Conservation (phyloP, 2,329 filamentous ascomycete genomes). For the Aspergillus luchuensis region DNA sequence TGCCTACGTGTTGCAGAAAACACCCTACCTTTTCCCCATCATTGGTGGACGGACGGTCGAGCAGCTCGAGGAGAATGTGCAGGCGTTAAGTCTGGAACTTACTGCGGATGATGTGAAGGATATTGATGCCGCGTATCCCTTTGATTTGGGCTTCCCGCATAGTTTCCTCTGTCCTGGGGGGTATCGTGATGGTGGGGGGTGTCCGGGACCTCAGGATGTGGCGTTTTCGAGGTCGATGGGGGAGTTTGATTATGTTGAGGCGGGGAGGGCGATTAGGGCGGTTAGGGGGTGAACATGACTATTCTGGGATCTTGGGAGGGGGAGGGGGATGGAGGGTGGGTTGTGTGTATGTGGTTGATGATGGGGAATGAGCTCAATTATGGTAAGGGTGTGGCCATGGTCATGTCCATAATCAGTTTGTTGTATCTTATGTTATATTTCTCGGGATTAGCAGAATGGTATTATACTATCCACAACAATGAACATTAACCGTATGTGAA, state of each 20-base stretch:
- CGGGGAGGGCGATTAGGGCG: background rate
- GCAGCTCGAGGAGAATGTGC: slow-evolving; percentile 56
- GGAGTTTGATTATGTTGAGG: slow-evolving; percentile 5
- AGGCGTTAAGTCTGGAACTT: slow-evolving; percentile 53
- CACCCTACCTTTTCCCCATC: slow-evolving; percentile 56
- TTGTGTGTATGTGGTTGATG: too few relatives aligned
- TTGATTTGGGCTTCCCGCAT: slow-evolving; percentile 59
- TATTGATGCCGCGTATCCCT: slow-evolving; percentile 55
- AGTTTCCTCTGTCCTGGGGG: slow-evolving; percentile 11
- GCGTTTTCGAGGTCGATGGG: background rate
- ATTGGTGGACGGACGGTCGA: slow-evolving; percentile 54
- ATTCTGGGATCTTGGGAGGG: too few relatives aligned
- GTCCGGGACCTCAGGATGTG: slow-evolving; percentile 4
- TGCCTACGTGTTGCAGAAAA: slow-evolving; percentile 53
- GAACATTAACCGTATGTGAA: background rate
- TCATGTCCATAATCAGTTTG: too few relatives aligned
- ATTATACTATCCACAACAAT: slow-evolving; percentile 3
- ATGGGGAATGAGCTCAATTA: too few relatives aligned
- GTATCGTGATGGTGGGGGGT: background rate
- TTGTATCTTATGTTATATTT: too few relatives aligned
- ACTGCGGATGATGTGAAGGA: slow-evolving; percentile 55
- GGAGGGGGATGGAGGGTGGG: too few relatives aligned
- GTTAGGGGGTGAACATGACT: background rate
- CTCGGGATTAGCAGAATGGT: background rate
- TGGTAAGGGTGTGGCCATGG: too few relatives aligned